Conservation (phyloP, 2,329 filamentous ascomycete genomes). For the Penicillium occitanis region DNA sequence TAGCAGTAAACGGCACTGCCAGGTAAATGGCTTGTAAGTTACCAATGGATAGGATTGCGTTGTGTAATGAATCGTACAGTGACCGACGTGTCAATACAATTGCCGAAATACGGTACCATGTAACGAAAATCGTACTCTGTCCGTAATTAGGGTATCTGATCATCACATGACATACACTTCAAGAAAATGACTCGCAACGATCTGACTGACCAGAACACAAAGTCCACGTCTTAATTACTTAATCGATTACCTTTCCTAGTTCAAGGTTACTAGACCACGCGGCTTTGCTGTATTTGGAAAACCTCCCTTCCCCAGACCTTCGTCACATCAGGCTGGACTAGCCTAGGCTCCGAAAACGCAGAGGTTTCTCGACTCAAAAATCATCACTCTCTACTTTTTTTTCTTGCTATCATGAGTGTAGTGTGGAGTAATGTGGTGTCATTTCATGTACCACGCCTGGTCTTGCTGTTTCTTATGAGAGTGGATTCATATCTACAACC, state of each 20-base stretch:
- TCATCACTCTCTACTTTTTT: not conserved
- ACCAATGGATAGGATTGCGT: not conserved
- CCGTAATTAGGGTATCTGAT: constrained; percentile 8
- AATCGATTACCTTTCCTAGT: not conserved
- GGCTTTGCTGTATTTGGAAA: not conserved
- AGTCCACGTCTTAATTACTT: not conserved
- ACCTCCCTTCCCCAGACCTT: not conserved
- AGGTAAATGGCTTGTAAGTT: not conserved
- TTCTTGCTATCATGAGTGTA: not conserved
- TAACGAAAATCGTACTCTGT: not conserved
- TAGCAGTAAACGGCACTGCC: not conserved
- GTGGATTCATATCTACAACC: not conserved
- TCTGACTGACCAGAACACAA: not conserved
- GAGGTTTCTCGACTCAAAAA: not conserved
- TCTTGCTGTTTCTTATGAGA: not conserved
- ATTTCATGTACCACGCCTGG: not conserved
- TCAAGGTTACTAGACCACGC: not conserved
- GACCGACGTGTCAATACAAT: not conserved
- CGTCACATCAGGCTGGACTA: not conserved
- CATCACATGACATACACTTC: not conserved
- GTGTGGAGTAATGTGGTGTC: constrained; percentile 19
- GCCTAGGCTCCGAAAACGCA: not conserved
- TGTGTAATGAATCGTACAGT: not conserved
- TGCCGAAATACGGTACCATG: not conserved
- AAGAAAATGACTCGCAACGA: not conserved